Evolutionary conservation across 176 grass and related monocot species (phyloP).

Genomic region (Carex littledalei): DNA sequence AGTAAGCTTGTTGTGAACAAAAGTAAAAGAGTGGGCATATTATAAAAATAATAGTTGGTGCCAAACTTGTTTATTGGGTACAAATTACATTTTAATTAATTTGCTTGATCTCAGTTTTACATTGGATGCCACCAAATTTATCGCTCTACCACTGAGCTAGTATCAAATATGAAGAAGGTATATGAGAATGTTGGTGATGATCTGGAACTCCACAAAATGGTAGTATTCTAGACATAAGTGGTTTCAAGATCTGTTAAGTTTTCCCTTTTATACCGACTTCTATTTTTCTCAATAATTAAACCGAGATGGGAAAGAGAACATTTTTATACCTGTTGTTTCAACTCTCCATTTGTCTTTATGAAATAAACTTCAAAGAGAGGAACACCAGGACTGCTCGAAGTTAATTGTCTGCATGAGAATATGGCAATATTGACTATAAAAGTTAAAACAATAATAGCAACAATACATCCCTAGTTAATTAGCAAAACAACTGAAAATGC

Average conservation of each 20-base stretch:
- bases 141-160: neutral
- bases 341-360: slow-evolving; percentile 56
- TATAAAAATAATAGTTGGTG: neutral
- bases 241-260: neutral
- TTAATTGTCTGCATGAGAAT: slow-evolving; percentile 52
- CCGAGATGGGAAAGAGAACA: neutral
- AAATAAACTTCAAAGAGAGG: slow-evolving; percentile 91
- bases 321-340: slow-evolving; percentile 57
- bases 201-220: neutral
- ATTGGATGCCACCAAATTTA: neutral
- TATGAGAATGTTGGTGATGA: neutral
- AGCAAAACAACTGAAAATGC: slow-evolving; percentile 12
- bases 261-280: neutral
- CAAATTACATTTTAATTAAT: neutral
- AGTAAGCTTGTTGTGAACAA: neutral
- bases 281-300: slow-evolving; percentile 10
- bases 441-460: slow-evolving; percentile 8
- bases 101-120: neutral
- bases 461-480: neutral
- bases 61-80: neutral
- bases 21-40: neutral
- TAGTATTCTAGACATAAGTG: neutral
- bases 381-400: slow-evolving; percentile 54
- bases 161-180: neutral
- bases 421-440: neutral